Conservation (phyloP, 371 early-diverging fungal species). For the Massospora cicadina region DNA sequence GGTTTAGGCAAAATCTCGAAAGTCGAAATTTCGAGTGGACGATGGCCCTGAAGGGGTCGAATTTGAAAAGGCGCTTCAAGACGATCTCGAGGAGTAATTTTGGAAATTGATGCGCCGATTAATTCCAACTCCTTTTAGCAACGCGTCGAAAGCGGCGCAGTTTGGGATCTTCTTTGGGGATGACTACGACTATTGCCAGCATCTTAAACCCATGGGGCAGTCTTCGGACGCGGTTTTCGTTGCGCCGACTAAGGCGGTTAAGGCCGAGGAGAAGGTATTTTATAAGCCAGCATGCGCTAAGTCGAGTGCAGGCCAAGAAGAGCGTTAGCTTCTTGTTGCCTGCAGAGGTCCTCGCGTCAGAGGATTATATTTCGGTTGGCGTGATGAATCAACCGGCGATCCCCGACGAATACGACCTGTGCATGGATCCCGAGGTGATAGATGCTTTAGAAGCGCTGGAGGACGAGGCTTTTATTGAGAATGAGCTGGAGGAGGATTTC, state of each 20-base stretch:
- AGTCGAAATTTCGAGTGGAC: neutral
- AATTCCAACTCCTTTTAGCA: slow-evolving; percentile 17
- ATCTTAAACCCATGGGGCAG: slow-evolving; percentile 69
- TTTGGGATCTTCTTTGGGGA: slow-evolving; percentile 67
- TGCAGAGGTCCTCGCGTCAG: slow-evolving; percentile 50
- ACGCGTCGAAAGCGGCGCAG: slow-evolving; percentile 52
- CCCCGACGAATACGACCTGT: slow-evolving; percentile 36
- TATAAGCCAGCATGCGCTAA: neutral
- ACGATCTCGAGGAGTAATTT: slow-evolving; percentile 27
- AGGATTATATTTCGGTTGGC: slow-evolving; percentile 30
- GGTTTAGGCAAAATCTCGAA: neutral
- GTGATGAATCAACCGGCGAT: slow-evolving; percentile 23
- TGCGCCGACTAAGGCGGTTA: slow-evolving; percentile 33
- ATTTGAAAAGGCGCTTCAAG: slow-evolving; percentile 19
- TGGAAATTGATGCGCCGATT: neutral
- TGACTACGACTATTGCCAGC: slow-evolving; percentile 90
- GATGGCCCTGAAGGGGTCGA: neutral
- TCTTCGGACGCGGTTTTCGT: slow-evolving; percentile 59
- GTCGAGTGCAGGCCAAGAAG: slow-evolving; percentile 2
- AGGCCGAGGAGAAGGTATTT: slow-evolving; percentile 15
- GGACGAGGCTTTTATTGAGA: slow-evolving; percentile 68
- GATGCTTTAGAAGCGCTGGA: slow-evolving; percentile 81
- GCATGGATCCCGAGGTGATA: slow-evolving; percentile 20
- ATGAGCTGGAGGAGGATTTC: slow-evolving; percentile 56
- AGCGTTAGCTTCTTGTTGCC: slow-evolving; percentile 36